These are phyloP conservation scores for Blepharisma undulans DNA, from an alignment of 169 alveolate genomes.

Conservation along the genomic window DNA sequence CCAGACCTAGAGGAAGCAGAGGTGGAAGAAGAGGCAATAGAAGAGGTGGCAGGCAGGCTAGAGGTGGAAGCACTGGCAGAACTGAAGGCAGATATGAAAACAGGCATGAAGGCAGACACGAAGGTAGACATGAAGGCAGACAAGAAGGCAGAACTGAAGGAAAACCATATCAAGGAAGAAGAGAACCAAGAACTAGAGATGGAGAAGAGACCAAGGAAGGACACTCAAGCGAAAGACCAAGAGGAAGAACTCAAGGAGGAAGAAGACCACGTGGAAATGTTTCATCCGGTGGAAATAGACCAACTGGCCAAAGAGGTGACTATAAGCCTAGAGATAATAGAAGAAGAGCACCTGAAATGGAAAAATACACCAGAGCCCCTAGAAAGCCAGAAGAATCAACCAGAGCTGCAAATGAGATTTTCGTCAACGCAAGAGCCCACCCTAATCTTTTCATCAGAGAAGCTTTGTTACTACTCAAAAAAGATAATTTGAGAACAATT, in stretches of 20 bases:
- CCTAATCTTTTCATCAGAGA: constrained; percentile 9
- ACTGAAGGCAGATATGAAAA: not conserved
- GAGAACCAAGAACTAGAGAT: not conserved
- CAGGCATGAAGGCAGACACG: not conserved
- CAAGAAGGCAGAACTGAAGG: not conserved
- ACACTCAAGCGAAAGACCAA: not conserved
- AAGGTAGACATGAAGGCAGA: not conserved
- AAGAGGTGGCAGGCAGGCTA: constrained; percentile 3
- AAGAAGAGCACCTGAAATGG: constrained; percentile 12
- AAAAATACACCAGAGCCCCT: not conserved
- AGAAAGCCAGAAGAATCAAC: not conserved
- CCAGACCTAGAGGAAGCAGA: not conserved
- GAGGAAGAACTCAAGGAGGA: not conserved
- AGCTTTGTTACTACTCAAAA: not conserved
- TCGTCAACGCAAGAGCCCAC: not conserved
- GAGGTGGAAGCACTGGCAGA: not conserved
- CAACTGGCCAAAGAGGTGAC: not conserved
- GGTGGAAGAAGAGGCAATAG: not conserved
- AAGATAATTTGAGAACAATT: not conserved
- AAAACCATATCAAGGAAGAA: not conserved
- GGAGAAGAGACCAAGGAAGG: not conserved
- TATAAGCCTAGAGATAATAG: not conserved
- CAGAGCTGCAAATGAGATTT: not conserved
- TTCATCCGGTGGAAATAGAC: not conserved
- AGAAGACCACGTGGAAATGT: constrained; percentile 10